Conservation (phyloP, 306 rosid species). For the Pyrus pyrifolia region DNA sequence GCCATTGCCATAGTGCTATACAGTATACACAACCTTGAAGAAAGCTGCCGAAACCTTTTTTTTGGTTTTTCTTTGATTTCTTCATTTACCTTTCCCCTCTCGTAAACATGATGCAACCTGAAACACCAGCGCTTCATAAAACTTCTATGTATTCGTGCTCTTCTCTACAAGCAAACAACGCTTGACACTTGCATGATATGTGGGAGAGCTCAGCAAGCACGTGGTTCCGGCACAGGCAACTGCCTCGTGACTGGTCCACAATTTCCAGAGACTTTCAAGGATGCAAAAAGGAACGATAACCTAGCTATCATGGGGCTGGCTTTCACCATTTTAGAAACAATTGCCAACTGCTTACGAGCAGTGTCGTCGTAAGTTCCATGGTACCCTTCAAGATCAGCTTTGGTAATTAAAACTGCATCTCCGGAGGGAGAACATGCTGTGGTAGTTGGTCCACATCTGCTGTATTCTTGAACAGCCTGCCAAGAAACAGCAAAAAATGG, state of each 20-base stretch:
- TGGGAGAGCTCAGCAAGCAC: constrained; percentile 58
- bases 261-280: constrained; percentile 60
- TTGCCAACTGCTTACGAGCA: constrained; percentile 49
- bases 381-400: constrained; percentile 94
- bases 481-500: constrained; percentile 8
- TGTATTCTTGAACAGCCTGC: constrained; percentile 88
- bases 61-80: constrained; percentile 9
- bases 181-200: constrained; percentile 7
- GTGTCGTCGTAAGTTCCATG: constrained; percentile 33
- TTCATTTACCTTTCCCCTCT: constrained; percentile 31
- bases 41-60: constrained; percentile 13
- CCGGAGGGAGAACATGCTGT: constrained; percentile 58
- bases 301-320: constrained; percentile 73
- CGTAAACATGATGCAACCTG: constrained; percentile 41
- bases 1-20: constrained; percentile 23
- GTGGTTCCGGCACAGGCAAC: constrained; percentile 76
- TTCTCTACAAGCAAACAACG: constrained; percentile 39
- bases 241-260: constrained; percentile 50
- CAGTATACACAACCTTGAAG: constrained; percentile 32
- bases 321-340: constrained; percentile 49
- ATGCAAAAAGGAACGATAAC: constrained; percentile 75
- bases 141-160: constrained; percentile 27
- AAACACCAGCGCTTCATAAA: constrained; percentile 20
- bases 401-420: constrained; percentile 80
- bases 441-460: constrained; percentile 33